A percentile compares a stretch with the other conserved stretches of the same genome.
phyloP scores from a whole-genome alignment of 495 filamentous ascomycete species.

The Aspergillus egyptiacus region DNA sequence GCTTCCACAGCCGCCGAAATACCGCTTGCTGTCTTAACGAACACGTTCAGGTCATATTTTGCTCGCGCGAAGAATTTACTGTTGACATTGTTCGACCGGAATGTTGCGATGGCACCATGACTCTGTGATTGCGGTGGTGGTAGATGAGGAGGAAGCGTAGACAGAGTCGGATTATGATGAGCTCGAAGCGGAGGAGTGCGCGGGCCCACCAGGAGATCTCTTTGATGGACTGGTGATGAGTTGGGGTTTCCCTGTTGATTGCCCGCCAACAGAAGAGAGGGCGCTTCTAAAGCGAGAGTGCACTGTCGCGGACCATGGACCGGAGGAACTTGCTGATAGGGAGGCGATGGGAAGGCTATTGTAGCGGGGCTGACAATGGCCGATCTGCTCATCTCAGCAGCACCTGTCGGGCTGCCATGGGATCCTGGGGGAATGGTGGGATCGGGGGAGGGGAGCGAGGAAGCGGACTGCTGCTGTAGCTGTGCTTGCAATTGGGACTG shows the following conservation, averaged over 20 bases:
- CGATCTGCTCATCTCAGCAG: slow-evolving; percentile 9
- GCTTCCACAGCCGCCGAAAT: slow-evolving; percentile 32
- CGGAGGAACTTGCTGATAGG: background rate
- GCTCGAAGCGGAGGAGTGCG: background rate
- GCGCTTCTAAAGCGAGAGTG: background rate
- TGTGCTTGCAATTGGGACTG: background rate
- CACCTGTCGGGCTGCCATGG: slow-evolving; percentile 14
- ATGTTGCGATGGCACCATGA: background rate
- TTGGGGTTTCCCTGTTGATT: background rate
- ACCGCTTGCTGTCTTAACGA: background rate
- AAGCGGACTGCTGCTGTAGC: background rate
- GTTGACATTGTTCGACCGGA: background rate
- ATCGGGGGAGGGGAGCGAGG: slow-evolving; percentile 21
- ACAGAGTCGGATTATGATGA: background rate
- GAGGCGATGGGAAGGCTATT: slow-evolving; percentile 8
- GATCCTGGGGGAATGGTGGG: slow-evolving; percentile 16
- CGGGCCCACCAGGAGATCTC: background rate
- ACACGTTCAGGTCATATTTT: slow-evolving; percentile 9
- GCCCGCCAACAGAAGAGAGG: background rate
- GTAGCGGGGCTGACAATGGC: slow-evolving; percentile 4
- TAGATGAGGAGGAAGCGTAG: background rate
- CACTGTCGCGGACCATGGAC: background rate
- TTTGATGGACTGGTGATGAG: background rate
- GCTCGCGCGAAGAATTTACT: slow-evolving; percentile 15
- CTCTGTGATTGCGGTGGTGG: background rate